Conservation (phyloP, 1,139 yeast species). For the Yamadazyma friedrichii region DNA sequence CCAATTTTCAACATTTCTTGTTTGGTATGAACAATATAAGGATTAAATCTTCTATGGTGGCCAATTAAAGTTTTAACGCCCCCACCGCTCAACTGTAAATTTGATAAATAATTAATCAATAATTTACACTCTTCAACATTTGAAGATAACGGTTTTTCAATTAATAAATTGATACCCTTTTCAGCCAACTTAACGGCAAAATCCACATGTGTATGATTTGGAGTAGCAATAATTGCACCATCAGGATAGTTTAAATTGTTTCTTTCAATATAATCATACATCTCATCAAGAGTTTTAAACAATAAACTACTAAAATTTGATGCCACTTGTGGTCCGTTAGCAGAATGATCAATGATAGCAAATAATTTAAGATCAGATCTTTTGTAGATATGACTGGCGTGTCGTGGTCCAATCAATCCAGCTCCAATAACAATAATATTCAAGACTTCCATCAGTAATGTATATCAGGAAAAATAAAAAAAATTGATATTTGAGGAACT, state of each 20-base stretch:
- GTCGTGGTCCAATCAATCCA: slow-evolving; percentile 45
- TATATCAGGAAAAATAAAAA: too few species aligned
- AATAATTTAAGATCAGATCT: slow-evolving; percentile 24
- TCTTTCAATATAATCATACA: slow-evolving; percentile 27
- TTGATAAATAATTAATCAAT: slow-evolving; percentile 23
- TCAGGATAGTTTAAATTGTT: slow-evolving; percentile 25
- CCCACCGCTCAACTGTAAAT: slow-evolving; percentile 12
- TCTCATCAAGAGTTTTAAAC: slow-evolving; percentile 28
- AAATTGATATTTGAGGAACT: too few species aligned
- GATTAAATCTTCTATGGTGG: slow-evolving; percentile 42
- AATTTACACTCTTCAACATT: slow-evolving; percentile 31
- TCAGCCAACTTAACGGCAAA: slow-evolving; percentile 33
- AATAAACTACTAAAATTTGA: slow-evolving; percentile 26
- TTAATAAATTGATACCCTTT: slow-evolving; percentile 33
- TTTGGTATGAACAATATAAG: slow-evolving; percentile 36
- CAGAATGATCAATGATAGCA: slow-evolving; percentile 41
- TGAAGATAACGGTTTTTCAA: slow-evolving; percentile 39
- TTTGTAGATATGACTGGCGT: slow-evolving; percentile 31
- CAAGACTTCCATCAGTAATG: slow-evolving; percentile 9
- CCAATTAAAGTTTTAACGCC: slow-evolving; percentile 35
- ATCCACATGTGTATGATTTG: slow-evolving; percentile 37
- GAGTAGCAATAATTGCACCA: slow-evolving; percentile 42
- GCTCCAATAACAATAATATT: slow-evolving; percentile 27
- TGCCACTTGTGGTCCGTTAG: slow-evolving; percentile 38
- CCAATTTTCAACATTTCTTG: slow-evolving; percentile 30